phyloP scores from a whole-genome alignment of 2,329 filamentous ascomycete genomes.

The Alternaria solani region DNA sequence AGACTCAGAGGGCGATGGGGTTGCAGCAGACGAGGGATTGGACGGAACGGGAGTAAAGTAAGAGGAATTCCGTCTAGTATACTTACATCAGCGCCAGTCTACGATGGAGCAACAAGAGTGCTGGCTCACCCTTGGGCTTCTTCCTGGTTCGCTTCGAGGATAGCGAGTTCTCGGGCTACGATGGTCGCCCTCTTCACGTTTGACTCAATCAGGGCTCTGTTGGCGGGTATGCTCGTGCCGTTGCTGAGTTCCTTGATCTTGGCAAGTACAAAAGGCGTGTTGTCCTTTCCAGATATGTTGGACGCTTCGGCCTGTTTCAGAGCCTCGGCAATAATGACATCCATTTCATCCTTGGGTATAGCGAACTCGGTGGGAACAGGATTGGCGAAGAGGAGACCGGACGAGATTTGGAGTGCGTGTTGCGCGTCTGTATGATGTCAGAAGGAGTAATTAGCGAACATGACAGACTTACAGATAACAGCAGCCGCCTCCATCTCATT shows the following conservation, averaged over 20 bases:
- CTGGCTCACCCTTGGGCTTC: conserved; percentile 51
- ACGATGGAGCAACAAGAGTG: conserved; percentile 37
- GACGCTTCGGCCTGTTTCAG: conserved; percentile 48
- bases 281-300: conserved; percentile 72
- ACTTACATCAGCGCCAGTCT: conserved; percentile 51
- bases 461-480: conserved; percentile 71
- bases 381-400: conserved; percentile 87
- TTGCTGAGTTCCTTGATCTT: conserved; percentile 82
- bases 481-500: conserved; percentile 84
- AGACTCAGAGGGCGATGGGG: conserved; percentile 20
- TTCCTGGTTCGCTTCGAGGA: conserved; percentile 57
- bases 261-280: conserved; percentile 83
- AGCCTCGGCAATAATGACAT: conserved; percentile 52
- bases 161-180: conserved; percentile 68
- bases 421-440: conserved; percentile 67
- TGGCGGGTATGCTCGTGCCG: conserved; percentile 75
- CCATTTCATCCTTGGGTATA: conserved; percentile 66
- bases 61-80: conserved; percentile 39
- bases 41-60: conserved; percentile 34
- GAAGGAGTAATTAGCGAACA: background rate
- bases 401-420: conserved; percentile 73
- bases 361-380: conserved; percentile 77
- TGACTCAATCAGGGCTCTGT: conserved; percentile 72
- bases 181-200: conserved; percentile 72
- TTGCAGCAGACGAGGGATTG: conserved; percentile 25